phyloP scores from a whole-genome alignment of 352 stramenopile species.

The Pythium utonaiense region DNA sequence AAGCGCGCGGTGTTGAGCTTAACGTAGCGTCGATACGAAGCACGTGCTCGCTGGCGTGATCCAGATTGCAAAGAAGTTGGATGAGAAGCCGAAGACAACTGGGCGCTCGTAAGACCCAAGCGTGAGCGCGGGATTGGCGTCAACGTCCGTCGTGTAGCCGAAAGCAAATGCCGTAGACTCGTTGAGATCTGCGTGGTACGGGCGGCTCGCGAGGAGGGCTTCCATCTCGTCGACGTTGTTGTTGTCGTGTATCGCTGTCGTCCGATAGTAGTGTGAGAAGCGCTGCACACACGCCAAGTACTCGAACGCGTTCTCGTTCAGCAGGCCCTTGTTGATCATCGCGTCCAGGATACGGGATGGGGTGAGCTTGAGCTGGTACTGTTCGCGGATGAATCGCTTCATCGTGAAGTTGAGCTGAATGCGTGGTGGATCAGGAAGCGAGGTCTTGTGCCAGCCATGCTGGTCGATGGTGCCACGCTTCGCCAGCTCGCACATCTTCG shows the following conservation, averaged over 20 bases:
- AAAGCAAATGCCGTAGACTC: neutral
- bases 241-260: neutral
- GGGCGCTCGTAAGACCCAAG: neutral
- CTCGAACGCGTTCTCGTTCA: neutral
- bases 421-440: neutral
- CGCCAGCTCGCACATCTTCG: neutral
- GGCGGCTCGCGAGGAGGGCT: neutral
- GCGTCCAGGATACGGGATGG: slow-evolving; percentile 1
- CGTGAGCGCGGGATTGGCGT: neutral
- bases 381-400: slow-evolving; percentile 1
- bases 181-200: neutral
- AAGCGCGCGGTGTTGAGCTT: slow-evolving; percentile 7
- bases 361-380: neutral
- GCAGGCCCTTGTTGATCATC: neutral
- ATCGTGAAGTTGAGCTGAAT: slow-evolving; percentile 5
- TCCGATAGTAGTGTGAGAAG: neutral
- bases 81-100: neutral
- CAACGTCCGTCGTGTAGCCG: neutral
- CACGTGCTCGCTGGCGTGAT: neutral
- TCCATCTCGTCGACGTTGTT: slow-evolving; percentile 13
- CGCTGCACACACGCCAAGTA: neutral
- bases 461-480: slow-evolving; percentile 2
- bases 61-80: neutral
- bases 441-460: neutral
- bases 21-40: slow-evolving; percentile 9